Percentiles rank a stretch among this genome's conserved stretches.
phyloP scores from a whole-genome alignment of 1,139 yeast species.

The Taiozyma sp. region DNA sequence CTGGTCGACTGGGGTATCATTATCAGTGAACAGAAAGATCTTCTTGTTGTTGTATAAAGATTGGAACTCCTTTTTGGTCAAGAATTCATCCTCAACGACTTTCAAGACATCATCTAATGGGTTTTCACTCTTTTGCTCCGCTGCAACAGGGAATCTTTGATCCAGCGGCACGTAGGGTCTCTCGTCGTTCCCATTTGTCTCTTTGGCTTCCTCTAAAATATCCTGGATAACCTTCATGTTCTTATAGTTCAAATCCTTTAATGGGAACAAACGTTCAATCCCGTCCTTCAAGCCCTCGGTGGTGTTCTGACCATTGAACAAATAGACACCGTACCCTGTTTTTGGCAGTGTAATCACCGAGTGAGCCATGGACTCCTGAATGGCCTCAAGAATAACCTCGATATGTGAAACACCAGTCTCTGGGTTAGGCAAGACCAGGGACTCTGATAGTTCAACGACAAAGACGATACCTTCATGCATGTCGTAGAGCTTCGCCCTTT shows the following conservation, averaged over 20 bases:
- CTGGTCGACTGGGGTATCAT: slow-evolving; percentile 46
- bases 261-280: slow-evolving; percentile 31
- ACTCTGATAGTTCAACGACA: slow-evolving; percentile 54
- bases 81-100: slow-evolving; percentile 34
- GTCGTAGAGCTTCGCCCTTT: slow-evolving; percentile 31
- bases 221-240: slow-evolving; percentile 37
- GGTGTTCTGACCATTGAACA: slow-evolving; percentile 42
- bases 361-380: slow-evolving; percentile 52
- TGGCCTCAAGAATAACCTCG: slow-evolving; percentile 47
- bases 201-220: slow-evolving; percentile 28
- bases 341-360: slow-evolving; percentile 54
- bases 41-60: slow-evolving; percentile 36
- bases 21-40: slow-evolving; percentile 55
- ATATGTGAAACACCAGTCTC: slow-evolving; percentile 39
- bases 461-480: slow-evolving; percentile 61
- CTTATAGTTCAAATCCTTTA: slow-evolving; percentile 35
- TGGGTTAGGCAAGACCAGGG: slow-evolving; percentile 36
- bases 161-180: slow-evolving; percentile 19
- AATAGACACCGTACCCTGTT: slow-evolving; percentile 64
- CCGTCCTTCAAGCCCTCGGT: slow-evolving; percentile 26
- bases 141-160: slow-evolving; percentile 16
- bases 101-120: slow-evolving; percentile 30
- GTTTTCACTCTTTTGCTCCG: slow-evolving; percentile 22
- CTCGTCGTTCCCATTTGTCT: slow-evolving; percentile 4
- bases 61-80: slow-evolving; percentile 26